phyloP scores from a whole-genome alignment of 1,139 yeast genomes.

The Geotrichum carabidarum region DNA sequence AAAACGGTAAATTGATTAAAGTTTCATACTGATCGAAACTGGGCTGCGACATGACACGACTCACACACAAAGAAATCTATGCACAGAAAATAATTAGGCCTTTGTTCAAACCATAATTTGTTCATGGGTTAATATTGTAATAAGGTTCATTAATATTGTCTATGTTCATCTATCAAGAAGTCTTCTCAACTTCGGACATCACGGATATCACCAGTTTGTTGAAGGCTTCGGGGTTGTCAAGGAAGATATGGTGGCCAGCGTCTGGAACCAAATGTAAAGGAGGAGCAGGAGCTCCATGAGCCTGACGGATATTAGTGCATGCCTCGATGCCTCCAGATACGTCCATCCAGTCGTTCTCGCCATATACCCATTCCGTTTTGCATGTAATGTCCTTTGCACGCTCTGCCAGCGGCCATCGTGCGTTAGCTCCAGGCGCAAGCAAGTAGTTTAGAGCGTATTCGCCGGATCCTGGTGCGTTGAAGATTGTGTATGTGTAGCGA shows the following conservation, averaged over 20 bases:
- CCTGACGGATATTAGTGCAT: constrained; percentile 9
- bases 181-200: constrained; percentile 19
- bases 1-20: background rate
- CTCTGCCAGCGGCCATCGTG: constrained; percentile 70
- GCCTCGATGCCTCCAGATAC: constrained; percentile 57
- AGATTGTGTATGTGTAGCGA: constrained; percentile 56
- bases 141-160: background rate
- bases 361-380: constrained; percentile 61
- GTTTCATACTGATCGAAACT: too few relatives aligned
- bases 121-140: background rate
- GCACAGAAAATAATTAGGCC: background rate
- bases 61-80: background rate
- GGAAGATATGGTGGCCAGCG: constrained; percentile 75
- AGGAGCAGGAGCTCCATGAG: constrained; percentile 3
- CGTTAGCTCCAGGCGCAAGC: constrained; percentile 67
- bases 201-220: constrained; percentile 42
- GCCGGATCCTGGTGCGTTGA: constrained; percentile 56
- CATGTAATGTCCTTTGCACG: constrained; percentile 45
- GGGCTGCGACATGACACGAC: too few relatives aligned
- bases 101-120: background rate
- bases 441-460: constrained; percentile 61
- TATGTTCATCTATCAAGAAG: background rate
- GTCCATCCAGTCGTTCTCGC: constrained; percentile 85
- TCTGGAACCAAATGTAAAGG: constrained; percentile 42
- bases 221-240: constrained; percentile 66